phyloP scores from a whole-genome alignment of 257 asterid species.

The Solanum sitiens region DNA sequence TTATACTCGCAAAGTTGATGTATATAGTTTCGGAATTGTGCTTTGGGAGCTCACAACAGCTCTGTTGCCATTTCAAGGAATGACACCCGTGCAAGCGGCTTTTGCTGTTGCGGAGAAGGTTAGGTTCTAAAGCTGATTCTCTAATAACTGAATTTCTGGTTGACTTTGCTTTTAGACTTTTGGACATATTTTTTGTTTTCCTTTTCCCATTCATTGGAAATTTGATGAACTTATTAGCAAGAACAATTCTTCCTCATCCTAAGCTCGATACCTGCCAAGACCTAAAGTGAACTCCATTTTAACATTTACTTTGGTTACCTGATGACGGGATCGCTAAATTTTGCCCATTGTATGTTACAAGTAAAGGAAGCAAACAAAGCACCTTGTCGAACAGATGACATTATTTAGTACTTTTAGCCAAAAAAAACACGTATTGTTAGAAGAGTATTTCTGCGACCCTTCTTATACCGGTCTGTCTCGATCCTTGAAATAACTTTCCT shows the following conservation, averaged over 20 bases:
- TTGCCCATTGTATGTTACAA: background rate
- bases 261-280: background rate
- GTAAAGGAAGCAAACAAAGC: background rate
- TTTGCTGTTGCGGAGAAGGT: conserved; percentile 81
- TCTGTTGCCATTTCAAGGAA: conserved; percentile 63
- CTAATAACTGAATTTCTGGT: background rate
- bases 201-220: background rate
- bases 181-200: background rate
- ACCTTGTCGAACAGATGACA: background rate
- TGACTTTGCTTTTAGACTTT: background rate
- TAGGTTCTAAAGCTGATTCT: background rate
- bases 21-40: conserved; percentile 78
- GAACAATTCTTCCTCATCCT: background rate
- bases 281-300: background rate
- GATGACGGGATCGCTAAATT: background rate
- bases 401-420: background rate
- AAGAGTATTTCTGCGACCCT: background rate
- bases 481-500: background rate
- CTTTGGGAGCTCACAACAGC: conserved; percentile 79
- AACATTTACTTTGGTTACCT: background rate
- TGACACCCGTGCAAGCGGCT: conserved; percentile 84
- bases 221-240: background rate
- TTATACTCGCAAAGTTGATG: conserved; percentile 71
- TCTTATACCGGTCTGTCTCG: background rate
- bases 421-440: background rate